Evolutionary conservation across 352 stramenopile species (phyloP).

Genomic region (Globisporangium nagaii): DNA sequence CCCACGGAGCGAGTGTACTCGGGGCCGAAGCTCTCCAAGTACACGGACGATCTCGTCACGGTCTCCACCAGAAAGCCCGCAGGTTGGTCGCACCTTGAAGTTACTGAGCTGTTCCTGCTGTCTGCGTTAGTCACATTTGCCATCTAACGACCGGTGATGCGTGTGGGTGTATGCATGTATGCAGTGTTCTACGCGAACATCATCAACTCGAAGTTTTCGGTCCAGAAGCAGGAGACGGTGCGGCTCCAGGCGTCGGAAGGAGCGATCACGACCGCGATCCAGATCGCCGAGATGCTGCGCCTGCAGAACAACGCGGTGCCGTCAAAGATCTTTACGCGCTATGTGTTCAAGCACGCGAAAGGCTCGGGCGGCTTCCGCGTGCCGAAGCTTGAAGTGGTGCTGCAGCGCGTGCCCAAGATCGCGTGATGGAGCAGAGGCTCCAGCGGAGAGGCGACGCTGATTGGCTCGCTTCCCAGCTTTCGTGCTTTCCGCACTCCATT

Average conservation of each 20-base stretch:
- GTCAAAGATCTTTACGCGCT: conserved; percentile 69
- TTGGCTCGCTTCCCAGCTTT: too few relatives aligned
- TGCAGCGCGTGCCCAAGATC: conserved; percentile 35
- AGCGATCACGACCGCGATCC: conserved; percentile 70
- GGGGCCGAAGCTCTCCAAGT: conserved; percentile 54
- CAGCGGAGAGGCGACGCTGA: not conserved
- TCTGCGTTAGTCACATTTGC: not conserved
- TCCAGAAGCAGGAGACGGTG: conserved; percentile 59
- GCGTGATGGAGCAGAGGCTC: conserved; percentile 10
- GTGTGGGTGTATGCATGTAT: too few relatives aligned
- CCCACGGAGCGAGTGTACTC: conserved; percentile 32
- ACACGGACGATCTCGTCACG: conserved; percentile 70
- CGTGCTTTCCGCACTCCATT: too few relatives aligned
- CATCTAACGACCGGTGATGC: not conserved
- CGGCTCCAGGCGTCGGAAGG: conserved; percentile 60
- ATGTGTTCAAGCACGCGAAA: conserved; percentile 47
- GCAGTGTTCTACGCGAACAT: conserved; percentile 78
- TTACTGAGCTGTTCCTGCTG: not conserved
- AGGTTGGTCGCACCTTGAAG: conserved; percentile 23
- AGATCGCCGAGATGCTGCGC: conserved; percentile 62
- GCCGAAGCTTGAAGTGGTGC: conserved; percentile 64
- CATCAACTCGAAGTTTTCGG: conserved; percentile 73
- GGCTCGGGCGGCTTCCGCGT: conserved; percentile 51
- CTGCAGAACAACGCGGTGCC: conserved; percentile 49
- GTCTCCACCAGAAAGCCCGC: conserved; percentile 65